Evolutionary conservation across 108 stramenopile species (phyloP).

Genomic region (Fistulifera solaris): DNA sequence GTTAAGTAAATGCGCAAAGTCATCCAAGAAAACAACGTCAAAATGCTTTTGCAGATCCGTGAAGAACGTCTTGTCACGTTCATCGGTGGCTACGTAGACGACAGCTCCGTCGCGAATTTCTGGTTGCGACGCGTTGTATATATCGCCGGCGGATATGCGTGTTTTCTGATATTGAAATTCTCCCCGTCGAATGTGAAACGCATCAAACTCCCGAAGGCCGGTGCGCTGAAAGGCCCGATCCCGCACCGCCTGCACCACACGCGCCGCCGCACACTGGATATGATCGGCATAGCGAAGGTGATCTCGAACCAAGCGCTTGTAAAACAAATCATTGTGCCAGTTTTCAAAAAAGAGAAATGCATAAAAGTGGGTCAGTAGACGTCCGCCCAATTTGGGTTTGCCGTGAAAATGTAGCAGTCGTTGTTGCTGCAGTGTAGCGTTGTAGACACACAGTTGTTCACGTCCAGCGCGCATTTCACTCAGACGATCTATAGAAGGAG

Average conservation of each 20-base stretch:
- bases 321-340: conserved; percentile 67
- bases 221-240: conserved; percentile 9
- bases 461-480: conserved; percentile 37
- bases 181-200: conserved; percentile 84
- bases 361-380: conserved; percentile 85
- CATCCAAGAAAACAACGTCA: conserved; percentile 63
- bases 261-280: conserved; percentile 86
- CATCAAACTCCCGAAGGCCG: conserved; percentile 41
- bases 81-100: conserved; percentile 77
- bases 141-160: conserved; percentile 7
- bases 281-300: conserved; percentile 83
- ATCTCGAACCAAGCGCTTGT: conserved; percentile 65
- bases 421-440: conserved; percentile 35
- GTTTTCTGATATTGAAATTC: conserved; percentile 44
- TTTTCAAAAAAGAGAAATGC: conserved; percentile 85
- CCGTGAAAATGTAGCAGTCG: conserved; percentile 55
- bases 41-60: conserved; percentile 51
- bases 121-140: conserved; percentile 25
- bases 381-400: conserved; percentile 29
- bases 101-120: conserved; percentile 33
- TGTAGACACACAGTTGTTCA: conserved; percentile 39
- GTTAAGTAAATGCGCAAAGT: conserved; percentile 53
- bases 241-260: conserved; percentile 61
- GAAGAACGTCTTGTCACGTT: conserved; percentile 63
- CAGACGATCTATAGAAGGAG: conserved; percentile 37